Evolutionary conservation across 2,329 filamentous ascomycete species (phyloP).

Genomic region (Didymella segeticola): DNA sequence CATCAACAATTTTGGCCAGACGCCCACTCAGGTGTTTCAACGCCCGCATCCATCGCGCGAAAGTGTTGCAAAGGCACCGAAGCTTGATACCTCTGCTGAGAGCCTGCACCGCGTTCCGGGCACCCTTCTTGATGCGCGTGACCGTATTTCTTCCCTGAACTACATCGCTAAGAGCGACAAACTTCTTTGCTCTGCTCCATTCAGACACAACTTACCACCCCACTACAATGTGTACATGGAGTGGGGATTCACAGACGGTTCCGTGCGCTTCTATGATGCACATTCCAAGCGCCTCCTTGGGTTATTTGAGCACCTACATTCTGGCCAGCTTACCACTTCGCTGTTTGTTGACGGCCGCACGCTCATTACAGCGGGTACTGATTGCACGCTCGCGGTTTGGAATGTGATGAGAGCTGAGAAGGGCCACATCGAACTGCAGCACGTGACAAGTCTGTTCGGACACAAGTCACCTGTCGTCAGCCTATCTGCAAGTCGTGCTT

Average conservation of each 20-base stretch:
- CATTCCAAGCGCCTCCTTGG: conserved; percentile 85
- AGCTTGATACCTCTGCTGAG: conserved; percentile 79
- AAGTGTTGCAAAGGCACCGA: conserved; percentile 66
- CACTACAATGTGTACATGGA: conserved; percentile 89
- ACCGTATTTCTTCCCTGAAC: conserved; percentile 79
- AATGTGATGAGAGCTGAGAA: conserved; percentile 70
- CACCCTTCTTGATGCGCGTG: conserved; percentile 75
- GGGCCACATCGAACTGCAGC: conserved; percentile 74
- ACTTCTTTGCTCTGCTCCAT: conserved; percentile 81
- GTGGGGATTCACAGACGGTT: conserved; percentile 95
- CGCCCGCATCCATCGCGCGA: conserved; percentile 81
- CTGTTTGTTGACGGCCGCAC: conserved; percentile 89
- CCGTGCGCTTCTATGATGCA: conserved; percentile 86
- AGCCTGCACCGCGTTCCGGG: conserved; percentile 79
- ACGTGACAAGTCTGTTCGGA: conserved; percentile 83
- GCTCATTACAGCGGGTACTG: conserved; percentile 87
- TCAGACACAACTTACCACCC: conserved; percentile 86
- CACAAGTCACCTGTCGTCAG: conserved; percentile 84
- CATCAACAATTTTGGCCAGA: conserved; percentile 98
- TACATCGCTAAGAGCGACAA: conserved; percentile 82
- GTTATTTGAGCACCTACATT: conserved; percentile 91
- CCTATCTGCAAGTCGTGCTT: conserved; percentile 84
- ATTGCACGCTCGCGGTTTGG: conserved; percentile 90
- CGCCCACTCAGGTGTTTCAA: conserved; percentile 91
- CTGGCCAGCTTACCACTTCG: conserved; percentile 84